phyloP scores from a whole-genome alignment of 2,329 filamentous ascomycete genomes.

The Cercospora sojina region DNA sequence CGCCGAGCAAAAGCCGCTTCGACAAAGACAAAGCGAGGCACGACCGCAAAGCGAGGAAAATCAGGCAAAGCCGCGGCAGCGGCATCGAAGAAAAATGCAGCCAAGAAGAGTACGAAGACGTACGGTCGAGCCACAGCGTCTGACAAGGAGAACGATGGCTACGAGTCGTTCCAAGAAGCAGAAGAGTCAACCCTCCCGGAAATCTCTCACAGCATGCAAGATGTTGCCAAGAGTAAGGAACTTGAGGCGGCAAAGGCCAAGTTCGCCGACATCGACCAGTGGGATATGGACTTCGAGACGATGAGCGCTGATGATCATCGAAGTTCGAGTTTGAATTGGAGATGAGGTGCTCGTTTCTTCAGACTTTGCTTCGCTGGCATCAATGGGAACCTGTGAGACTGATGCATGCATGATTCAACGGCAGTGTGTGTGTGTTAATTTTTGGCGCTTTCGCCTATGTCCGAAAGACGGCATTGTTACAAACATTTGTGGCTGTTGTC shows the following conservation, averaged over 20 bases:
- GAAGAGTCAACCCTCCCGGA: conserved; percentile 28
- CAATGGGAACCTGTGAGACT: neutral
- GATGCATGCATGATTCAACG: neutral
- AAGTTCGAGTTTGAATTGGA: conserved; percentile 37
- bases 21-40: conserved; percentile 15
- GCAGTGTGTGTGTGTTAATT: neutral
- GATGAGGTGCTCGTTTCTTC: conserved; percentile 21
- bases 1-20: conserved; percentile 27
- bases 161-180: conserved; percentile 30
- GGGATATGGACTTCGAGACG: conserved; percentile 54
- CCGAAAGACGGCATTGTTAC: neutral
- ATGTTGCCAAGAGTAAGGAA: conserved; percentile 38
- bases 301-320: conserved; percentile 46
- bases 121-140: conserved; percentile 39
- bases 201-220: conserved; percentile 32
- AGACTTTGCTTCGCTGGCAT: neutral
- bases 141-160: conserved; percentile 46
- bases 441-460: neutral
- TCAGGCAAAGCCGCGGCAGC: conserved; percentile 9
- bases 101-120: conserved; percentile 27
- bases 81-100: conserved; percentile 8
- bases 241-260: conserved; percentile 48
- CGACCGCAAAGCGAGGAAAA: conserved; percentile 23
- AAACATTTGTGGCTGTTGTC: neutral
- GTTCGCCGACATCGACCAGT: conserved; percentile 52